Conservation (phyloP, 2,329 filamentous ascomycete genomes). For the Aquanectria penicillioides region DNA sequence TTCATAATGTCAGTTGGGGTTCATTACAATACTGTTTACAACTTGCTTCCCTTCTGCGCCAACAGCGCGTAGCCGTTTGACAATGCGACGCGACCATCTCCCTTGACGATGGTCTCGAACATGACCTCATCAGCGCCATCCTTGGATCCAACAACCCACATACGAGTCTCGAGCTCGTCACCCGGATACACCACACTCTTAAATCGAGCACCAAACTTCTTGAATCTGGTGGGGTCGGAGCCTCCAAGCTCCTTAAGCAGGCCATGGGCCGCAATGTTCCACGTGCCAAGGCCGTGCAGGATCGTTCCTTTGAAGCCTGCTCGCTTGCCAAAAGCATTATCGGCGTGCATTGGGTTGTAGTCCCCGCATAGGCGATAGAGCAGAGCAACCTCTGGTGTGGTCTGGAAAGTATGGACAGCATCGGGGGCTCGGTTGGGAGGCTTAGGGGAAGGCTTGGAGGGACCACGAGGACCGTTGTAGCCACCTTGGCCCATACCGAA, state of each 20-base stretch:
- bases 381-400: conserved; percentile 50
- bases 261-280: conserved; percentile 58
- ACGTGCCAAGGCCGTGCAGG: conserved; percentile 57
- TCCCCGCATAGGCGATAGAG: conserved; percentile 59
- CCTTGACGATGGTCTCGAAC: conserved; percentile 53
- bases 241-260: conserved; percentile 52
- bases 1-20: too few relatives aligned
- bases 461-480: conserved; percentile 54
- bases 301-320: conserved; percentile 58
- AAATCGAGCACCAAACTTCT: conserved; percentile 56
- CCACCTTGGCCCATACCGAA: conserved; percentile 59
- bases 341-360: conserved; percentile 59
- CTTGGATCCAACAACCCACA: conserved; percentile 50
- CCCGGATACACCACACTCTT: conserved; percentile 58
- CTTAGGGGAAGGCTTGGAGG: conserved; percentile 43
- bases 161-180: conserved; percentile 54
- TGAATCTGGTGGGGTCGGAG: conserved; percentile 52
- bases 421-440: conserved; percentile 50
- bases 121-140: conserved; percentile 47
- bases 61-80: conserved; percentile 49
- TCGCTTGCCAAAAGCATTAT: conserved; percentile 52
- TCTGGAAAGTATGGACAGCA: conserved; percentile 49
- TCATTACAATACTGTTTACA: conserved; percentile 33
- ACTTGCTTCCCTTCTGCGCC: conserved; percentile 39
- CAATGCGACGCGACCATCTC: conserved; percentile 50